phyloP scores from a whole-genome alignment of 192 early-diverging fungal genomes.

The Pilaira anomala region DNA sequence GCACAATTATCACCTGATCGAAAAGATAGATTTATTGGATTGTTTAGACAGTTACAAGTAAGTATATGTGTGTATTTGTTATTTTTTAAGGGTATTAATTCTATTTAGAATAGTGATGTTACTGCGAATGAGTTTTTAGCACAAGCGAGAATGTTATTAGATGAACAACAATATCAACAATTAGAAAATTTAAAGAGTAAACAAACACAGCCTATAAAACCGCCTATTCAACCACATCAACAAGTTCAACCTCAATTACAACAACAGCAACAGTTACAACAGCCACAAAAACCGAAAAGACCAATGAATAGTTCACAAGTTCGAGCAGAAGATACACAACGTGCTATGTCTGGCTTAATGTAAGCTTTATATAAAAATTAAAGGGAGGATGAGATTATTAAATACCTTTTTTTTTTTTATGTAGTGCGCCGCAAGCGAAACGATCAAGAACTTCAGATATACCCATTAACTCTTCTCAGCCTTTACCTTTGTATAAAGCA shows the following conservation, averaged over 20 bases:
- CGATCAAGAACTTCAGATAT: constrained; percentile 7
- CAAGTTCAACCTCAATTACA: background rate
- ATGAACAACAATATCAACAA: constrained; percentile 44
- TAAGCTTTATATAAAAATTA: background rate
- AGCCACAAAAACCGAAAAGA: constrained; percentile 1
- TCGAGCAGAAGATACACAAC: constrained; percentile 14
- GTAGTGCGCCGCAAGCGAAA: constrained; percentile 18
- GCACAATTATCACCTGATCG: constrained; percentile 26
- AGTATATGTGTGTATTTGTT: background rate
- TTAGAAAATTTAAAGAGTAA: constrained; percentile 43
- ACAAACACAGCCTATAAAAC: background rate
- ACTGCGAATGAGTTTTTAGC: constrained; percentile 42
- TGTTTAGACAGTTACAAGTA: constrained; percentile 28
- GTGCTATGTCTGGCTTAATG: constrained; percentile 9
- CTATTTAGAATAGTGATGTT: constrained; percentile 35
- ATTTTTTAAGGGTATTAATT: background rate
- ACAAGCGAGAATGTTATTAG: constrained; percentile 35
- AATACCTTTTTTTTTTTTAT: background rate
- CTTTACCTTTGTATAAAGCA: constrained; percentile 7
- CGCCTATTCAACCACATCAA: constrained; percentile 7
- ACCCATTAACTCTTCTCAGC: constrained; percentile 4
- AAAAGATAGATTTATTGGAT: constrained; percentile 22
- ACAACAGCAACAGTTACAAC: background rate
- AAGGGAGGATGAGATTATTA: background rate
- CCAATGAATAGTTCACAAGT: constrained; percentile 16